Evolutionary conservation across 1,284 basidiomycete genomes (phyloP), one percentile per base, ranked within the genome.

Genomic region (Mycosarcoma maydis): DNA sequence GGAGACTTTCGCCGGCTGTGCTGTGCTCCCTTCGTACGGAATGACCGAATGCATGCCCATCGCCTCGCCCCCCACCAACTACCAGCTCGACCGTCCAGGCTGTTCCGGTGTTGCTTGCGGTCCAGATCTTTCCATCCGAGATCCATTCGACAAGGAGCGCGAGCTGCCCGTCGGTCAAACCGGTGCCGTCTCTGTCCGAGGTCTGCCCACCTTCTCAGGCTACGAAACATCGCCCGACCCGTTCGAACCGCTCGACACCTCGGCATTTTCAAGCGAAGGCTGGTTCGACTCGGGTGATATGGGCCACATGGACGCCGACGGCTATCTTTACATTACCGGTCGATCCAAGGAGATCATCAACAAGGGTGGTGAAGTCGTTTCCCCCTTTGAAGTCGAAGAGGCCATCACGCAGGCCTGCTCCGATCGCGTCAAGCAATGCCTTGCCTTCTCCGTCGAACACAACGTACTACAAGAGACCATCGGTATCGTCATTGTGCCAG

Each of bases 41-140:
- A 81, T 81, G 80, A 81, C 80, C 6, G 80, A 81, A 47, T 81
- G 80, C 55, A 81, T 81, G 80, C 80, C 80, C 37, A 81, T 81
- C 58, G 80, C 80, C 9, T 81, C 80, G 34, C 80, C 80, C 6
- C 80, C 77, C 5, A 73, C 77, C 34, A 73, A 78, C 50, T 81
- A 81, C 62, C 73, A 80, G 57, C 73, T 81, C 32, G 80, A 81
- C 40, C 75, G 80, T 14, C 80, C 80, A 24, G 80, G 80, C 24
- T 80, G 78, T 39, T 80, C 78, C 5, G 80, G 80, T 56, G 51
- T 81, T 23, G 80, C 80, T 7, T 81, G 80, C 32, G 80, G 80
- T 53, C 80, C 80, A 17, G 75, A 76, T 37, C 70, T 81, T 29
- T 80, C 77, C 36, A 80, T 81, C 32, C 77, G 80, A 24, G 78